Base-by-base conservation (phyloP, 768 basidiomycete genomes). In the Hydnum rufescens region DNA sequence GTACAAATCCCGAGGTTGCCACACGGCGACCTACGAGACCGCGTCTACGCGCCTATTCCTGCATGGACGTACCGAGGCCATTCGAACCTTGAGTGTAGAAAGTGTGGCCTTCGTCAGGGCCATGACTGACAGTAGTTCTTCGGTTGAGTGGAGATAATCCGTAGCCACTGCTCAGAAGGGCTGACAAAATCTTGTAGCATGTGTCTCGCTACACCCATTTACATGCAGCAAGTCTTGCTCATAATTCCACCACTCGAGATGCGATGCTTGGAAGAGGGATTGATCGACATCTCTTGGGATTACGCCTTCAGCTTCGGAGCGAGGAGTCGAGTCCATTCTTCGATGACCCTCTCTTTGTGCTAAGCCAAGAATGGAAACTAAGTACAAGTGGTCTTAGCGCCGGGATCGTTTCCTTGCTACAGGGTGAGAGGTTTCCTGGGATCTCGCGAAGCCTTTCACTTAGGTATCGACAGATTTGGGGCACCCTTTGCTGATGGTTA, bases 11-110 rank as follows among this genome's bases (percentile, higher is more conserved):
- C 82, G 78, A 44, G 77, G 76, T 6, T 66, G 70, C 54, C 80
- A 86, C 59, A 85, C 86, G 3, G 86, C 92, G 1, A 88, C 85
- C 4, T 95, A 96, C 63, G 92, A 96, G 65, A 95, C 90, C 0
- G 85, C 80, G 0, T 72, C 92, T 30, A 93, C 92, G 1, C 75
- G 88, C 25, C 73, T 83, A 64, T 92, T 92, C 67, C 69, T 80
- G 55, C 77, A 80, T 56, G 92, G 88, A 16, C 75, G 92, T 18
- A 95, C 90, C 1, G 92, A 96, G 62, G 89, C 86, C 0, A 77
- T 96, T 51, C 76, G 90, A 25, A 74, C 79, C 0, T 69, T 83
- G 42, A 82, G 78, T 49, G 66, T 65, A 19, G 83, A 89, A 56
- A 82, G 81, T 54, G 73, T 83, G 30, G 69, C 70, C 4, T 92